Evolutionary conservation across 257 asterid species (phyloP).

Genomic region (Paulownia fortunei): DNA sequence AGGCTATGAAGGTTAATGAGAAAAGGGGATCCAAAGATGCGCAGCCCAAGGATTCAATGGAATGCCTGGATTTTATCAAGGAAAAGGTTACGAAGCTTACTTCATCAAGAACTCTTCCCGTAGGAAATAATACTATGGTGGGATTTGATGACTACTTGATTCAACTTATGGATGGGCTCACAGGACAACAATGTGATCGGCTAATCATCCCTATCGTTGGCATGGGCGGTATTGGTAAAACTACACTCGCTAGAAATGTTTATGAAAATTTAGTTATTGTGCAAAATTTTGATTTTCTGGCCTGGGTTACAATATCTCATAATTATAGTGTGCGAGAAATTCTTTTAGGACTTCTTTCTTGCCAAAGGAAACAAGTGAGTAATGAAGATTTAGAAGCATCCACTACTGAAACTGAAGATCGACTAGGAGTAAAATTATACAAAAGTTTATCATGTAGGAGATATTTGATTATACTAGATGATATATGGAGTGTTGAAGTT

Average conservation of each 20-base stretch:
- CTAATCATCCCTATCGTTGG: constrained; percentile 10
- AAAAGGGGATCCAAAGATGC: no score
- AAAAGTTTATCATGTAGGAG: background rate
- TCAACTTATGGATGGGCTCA: constrained; percentile 10
- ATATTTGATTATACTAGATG: constrained; percentile 10
- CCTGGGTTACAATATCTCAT: constrained; percentile 23
- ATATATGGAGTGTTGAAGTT: constrained; percentile 11
- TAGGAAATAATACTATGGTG: background rate
- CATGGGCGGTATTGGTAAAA: constrained; percentile 24
- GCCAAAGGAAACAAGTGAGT: background rate
- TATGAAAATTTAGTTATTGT: background rate
- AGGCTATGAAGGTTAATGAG: no score
- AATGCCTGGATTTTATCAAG: no score
- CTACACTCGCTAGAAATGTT: constrained; percentile 6
- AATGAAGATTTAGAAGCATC: no score
- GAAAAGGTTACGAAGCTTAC: no score
- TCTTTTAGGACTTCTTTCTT: background rate
- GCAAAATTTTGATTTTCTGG: constrained; percentile 11
- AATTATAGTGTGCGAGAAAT: background rate
- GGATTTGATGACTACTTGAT: constrained; percentile 16
- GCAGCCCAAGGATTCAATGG: no score
- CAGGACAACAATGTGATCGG: background rate
- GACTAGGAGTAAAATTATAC: background rate
- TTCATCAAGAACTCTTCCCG: no score
- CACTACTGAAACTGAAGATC: background rate